phyloP scores from a whole-genome alignment of 1,284 basidiomycete species.

The Xanthoconium separans region DNA sequence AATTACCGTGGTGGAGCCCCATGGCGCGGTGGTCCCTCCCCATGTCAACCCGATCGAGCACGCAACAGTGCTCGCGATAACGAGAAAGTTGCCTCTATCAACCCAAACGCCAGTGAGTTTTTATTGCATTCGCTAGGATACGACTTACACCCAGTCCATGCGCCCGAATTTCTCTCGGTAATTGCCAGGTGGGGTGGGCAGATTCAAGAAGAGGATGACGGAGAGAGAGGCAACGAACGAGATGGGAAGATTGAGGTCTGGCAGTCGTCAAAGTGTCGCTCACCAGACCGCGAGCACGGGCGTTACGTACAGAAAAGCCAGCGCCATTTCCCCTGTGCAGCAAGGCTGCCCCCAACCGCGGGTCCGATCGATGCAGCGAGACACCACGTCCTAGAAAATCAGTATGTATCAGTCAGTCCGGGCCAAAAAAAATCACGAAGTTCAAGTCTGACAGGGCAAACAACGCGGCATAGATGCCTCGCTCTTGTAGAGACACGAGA shows the following conservation, averaged over 20 bases:
- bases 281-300: not conserved
- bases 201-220: conserved; percentile 8
- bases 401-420: not conserved
- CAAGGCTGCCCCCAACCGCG: conserved; percentile 38
- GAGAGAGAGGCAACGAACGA: conserved; percentile 4
- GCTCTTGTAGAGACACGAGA: not conserved
- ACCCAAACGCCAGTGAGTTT: not conserved
- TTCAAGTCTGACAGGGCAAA: not conserved
- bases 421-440: conserved; percentile 4
- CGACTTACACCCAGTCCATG: conserved; percentile 14
- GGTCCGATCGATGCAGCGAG: conserved; percentile 30
- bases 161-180: not conserved
- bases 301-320: conserved; percentile 38
- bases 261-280: not conserved
- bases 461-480: not conserved
- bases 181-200: conserved; percentile 8
- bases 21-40: conserved; percentile 13
- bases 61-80: conserved; percentile 10
- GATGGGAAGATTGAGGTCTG: conserved; percentile 19
- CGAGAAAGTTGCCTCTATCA: conserved; percentile 12
- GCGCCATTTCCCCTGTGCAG: conserved; percentile 36
- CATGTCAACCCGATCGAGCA: conserved; percentile 11
- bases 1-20: conserved; percentile 10
- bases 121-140: too few relatives aligned
- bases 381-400: conserved; percentile 9